Conservation (phyloP, 768 basidiomycete species). For the Lentinula sp. region DNA sequence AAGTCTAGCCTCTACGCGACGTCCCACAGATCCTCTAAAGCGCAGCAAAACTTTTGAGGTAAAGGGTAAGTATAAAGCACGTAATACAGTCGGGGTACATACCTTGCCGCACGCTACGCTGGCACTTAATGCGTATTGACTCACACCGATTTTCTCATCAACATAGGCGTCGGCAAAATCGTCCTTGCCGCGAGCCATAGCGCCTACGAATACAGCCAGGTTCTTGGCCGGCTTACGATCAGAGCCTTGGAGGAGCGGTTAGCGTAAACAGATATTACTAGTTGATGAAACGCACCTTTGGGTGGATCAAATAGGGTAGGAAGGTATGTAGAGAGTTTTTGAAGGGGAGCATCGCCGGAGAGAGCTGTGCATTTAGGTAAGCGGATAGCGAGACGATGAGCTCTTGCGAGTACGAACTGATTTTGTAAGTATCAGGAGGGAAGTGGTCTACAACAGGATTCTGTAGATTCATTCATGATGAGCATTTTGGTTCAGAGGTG, state of each 20-base stretch:
- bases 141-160: slow-evolving; percentile 96
- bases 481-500: background rate
- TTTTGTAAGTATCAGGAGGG: slow-evolving; percentile 90
- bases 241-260: background rate
- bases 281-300: background rate
- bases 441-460: slow-evolving; percentile 95
- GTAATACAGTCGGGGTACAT: background rate
- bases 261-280: background rate
- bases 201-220: slow-evolving; percentile 93
- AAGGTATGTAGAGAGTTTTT: slow-evolving; percentile 78
- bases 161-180: slow-evolving; percentile 95
- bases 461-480: slow-evolving; percentile 29
- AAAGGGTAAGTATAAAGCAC: background rate
- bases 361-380: slow-evolving; percentile 47
- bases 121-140: slow-evolving; percentile 88
- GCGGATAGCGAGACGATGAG: background rate
- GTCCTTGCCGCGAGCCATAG: slow-evolving; percentile 95
- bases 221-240: slow-evolving; percentile 58
- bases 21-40: slow-evolving; percentile 93
- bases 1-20: slow-evolving; percentile 47
- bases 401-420: slow-evolving; percentile 21
- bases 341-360: slow-evolving; percentile 83
- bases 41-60: slow-evolving; percentile 70
- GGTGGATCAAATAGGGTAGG: slow-evolving; percentile 57
- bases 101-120: slow-evolving; percentile 98